Evolutionary conservation across 306 rosid genomes (phyloP).

Genomic region (Senna tora): DNA sequence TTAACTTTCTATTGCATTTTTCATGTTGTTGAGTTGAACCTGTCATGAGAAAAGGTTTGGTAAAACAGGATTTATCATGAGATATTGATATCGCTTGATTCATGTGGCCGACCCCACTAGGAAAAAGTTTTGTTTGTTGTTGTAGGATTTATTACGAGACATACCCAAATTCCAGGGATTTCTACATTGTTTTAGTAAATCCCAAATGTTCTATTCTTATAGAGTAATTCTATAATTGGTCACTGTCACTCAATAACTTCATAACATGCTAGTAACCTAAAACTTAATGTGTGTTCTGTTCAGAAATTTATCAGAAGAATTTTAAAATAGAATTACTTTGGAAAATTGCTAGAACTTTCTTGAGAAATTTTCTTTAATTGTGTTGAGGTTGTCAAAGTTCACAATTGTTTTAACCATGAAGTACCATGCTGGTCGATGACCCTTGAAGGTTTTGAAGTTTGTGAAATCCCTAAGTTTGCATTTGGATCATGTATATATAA

Average conservation of each 20-base stretch:
- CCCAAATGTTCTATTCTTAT: neutral
- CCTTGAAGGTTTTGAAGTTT: neutral
- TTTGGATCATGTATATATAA: too few relatives aligned
- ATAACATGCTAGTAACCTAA: neutral
- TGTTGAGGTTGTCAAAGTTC: neutral
- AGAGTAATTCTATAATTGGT: slow-evolving; percentile 13
- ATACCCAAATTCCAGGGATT: neutral
- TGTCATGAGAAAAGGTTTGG: neutral
- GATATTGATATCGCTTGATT: neutral
- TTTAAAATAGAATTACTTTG: neutral
- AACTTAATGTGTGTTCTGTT: neutral
- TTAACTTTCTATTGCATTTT: neutral
- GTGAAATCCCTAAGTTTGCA: too few relatives aligned
- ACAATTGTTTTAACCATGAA: neutral
- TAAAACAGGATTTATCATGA: neutral
- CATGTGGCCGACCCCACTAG: too few relatives aligned
- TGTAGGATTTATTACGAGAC: neutral
- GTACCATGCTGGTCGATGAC: neutral
- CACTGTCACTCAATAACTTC: neutral
- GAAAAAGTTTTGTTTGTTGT: too few relatives aligned
- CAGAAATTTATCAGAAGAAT: neutral
- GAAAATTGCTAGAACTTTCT: neutral
- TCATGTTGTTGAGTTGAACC: neutral
- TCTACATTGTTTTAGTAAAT: slow-evolving; percentile 15
- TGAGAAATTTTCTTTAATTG: neutral